Conservation (phyloP, 495 filamentous ascomycete species). For the Aspergillus biplanus region DNA sequence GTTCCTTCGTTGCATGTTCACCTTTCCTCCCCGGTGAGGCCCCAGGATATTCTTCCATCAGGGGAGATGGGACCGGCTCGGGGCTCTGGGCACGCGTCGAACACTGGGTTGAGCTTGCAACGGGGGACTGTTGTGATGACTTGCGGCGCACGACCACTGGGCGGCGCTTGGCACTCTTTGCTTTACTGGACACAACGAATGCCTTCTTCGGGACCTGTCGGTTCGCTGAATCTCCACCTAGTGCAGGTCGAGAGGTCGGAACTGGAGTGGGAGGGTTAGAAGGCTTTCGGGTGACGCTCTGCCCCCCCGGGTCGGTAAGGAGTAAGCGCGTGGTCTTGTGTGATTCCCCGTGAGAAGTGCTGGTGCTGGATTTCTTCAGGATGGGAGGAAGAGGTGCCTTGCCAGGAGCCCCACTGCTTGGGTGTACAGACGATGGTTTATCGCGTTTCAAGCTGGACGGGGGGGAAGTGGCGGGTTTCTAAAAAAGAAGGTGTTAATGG, state of each 20-base stretch:
- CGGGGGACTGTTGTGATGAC: conserved; percentile 39
- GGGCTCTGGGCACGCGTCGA: conserved; percentile 25
- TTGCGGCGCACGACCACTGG: conserved; percentile 48
- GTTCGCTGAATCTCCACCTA: conserved; percentile 12
- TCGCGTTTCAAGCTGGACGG: conserved; percentile 9
- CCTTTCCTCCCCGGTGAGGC: background rate
- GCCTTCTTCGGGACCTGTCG: conserved; percentile 37
- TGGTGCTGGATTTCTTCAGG: conserved; percentile 39
- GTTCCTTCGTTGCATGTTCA: background rate
- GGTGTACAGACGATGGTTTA: conserved; percentile 13
- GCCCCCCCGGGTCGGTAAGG: conserved; percentile 31
- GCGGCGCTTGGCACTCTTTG: conserved; percentile 40
- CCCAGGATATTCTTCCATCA: background rate
- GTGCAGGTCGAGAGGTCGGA: conserved; percentile 19
- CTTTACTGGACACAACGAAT: conserved; percentile 35
- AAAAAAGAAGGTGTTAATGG: conserved; percentile 4
- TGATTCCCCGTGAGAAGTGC: conserved; percentile 26
- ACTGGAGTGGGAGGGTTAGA: conserved; percentile 34
- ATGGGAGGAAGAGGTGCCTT: conserved; percentile 39
- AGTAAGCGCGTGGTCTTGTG: conserved; percentile 43
- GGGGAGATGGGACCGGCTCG: background rate
- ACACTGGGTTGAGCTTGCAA: conserved; percentile 8
- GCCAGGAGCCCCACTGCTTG: conserved; percentile 8
- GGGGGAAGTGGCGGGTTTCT: conserved; percentile 8
- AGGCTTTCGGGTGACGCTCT: conserved; percentile 39